Evolutionary conservation across 2,329 filamentous ascomycete species (phyloP), one percentile per base, ranked within the genome.

Genomic region (Davidsoniella australis): DNA sequence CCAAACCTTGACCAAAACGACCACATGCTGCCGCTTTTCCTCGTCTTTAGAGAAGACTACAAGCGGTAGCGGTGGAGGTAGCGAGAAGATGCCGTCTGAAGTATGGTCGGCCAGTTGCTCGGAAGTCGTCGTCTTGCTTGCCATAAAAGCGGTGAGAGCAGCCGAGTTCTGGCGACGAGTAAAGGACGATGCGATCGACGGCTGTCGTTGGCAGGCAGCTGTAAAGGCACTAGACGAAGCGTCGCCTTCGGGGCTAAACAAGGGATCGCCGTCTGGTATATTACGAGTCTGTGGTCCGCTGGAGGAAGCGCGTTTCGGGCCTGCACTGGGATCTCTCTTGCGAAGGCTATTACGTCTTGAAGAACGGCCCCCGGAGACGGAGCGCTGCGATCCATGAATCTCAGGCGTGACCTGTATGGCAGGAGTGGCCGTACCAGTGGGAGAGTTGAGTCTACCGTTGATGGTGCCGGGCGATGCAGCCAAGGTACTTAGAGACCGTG

Each of bases 1-100:
- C 91, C 91, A 98, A 29, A 95, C 79, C 55, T 81, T 82, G 17
- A 87, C 68, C 14, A 98, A 61, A 9, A 78, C 67, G 5, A 66
- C 65, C 29, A 64, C 67, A 41, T 73, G 68, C 48, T 71, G 70
- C 26, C 66, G 64, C 55, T 65, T 67, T 54, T 71, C 66, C 55
- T 72, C 71, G 8, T 71, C 71, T 55, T 70, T 71, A 6, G 75
- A 63, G 49, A 78, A 76, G 36, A 73, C 68, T 16, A 78, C 64
- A 14, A 68, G 57, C 0, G 75, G 73, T 41, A 77, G 59, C 5
- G 72, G 60, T 43, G 66, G 66, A 5, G 69, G 65, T 4, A 68
- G 63, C 3, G 69, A 63, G 52, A 69, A 66, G 20, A 66, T 63
- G 26, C 63, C 62, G 9, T 69, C 64, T 10, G 63, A 56, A 7